Evolutionary conservation across 208 protist genomes (phyloP).

Genomic region (Leishmania tropica): DNA sequence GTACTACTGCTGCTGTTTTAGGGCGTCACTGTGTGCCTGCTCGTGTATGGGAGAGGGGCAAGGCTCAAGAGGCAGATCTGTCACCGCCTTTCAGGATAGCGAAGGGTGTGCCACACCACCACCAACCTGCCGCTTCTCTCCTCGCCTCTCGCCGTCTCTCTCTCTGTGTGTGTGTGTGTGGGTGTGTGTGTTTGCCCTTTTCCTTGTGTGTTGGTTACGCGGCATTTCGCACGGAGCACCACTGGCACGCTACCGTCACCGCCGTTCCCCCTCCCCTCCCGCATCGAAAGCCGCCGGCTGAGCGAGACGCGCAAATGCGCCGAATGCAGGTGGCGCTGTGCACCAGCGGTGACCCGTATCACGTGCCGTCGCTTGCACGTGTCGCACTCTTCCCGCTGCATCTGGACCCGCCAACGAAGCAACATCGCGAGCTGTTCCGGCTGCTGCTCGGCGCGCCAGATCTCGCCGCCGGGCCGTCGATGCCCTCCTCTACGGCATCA

Average conservation of each 20-base stretch:
- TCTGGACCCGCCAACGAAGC: conserved; percentile 84
- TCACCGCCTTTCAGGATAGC: not conserved
- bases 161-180: not conserved
- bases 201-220: not conserved
- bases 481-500: not conserved
- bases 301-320: conserved; percentile 5
- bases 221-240: not conserved
- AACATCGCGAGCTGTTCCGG: conserved; percentile 83
- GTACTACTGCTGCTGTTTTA: not conserved
- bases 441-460: conserved; percentile 69
- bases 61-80: not conserved
- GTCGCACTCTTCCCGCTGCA: conserved; percentile 88
- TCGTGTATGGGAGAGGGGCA: not conserved
- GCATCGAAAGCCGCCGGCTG: not conserved
- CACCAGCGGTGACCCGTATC: conserved; percentile 24
- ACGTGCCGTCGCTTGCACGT: conserved; percentile 43
- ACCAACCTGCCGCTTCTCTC: not conserved
- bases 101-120: not conserved
- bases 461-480: not conserved
- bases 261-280: not conserved
- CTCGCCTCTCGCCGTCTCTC: not conserved
- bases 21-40: not conserved
- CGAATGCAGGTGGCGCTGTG: conserved; percentile 14
- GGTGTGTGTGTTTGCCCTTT: not conserved
- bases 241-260: not conserved